A percentile compares a stretch with the other conserved stretches of the same genome.
Evolutionary conservation across 331 rosid species (phyloP).

Genomic region (Rosa hybrid): DNA sequence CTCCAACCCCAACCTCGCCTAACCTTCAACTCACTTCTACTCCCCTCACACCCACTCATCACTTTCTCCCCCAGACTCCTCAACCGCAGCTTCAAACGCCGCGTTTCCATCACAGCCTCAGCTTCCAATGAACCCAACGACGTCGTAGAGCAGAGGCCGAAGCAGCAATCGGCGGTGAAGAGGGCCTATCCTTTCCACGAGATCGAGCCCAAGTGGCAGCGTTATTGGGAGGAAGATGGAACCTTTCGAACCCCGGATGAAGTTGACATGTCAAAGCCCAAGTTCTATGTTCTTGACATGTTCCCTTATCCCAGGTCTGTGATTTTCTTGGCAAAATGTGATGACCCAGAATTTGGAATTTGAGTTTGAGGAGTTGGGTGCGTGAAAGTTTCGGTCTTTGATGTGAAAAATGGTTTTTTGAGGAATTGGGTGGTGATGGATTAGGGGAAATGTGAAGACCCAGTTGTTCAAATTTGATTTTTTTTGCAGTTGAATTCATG

Average conservation of each 20-base stretch:
- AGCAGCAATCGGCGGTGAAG: conserved; percentile 21
- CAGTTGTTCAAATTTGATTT: not conserved
- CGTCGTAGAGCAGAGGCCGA: conserved; percentile 34
- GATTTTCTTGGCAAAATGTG: not conserved
- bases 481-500: not conserved
- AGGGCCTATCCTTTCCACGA: conserved; percentile 69
- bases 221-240: conserved; percentile 63
- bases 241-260: conserved; percentile 82
- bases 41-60: conserved; percentile 20
- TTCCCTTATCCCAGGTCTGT: conserved; percentile 88
- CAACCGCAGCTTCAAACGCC: conserved; percentile 21
- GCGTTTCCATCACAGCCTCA: conserved; percentile 30
- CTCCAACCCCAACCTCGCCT: conserved; percentile 23
- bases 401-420: not conserved
- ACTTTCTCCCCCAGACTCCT: conserved; percentile 25
- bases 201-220: conserved; percentile 91
- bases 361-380: conserved; percentile 1
- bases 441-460: not conserved
- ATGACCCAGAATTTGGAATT: not conserved
- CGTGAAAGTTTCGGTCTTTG: not conserved
- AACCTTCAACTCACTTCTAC: conserved; percentile 20
- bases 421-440: not conserved
- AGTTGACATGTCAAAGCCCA: conserved; percentile 72
- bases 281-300: conserved; percentile 85
- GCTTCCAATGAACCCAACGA: conserved; percentile 25